Conservation (phyloP, 228 moss, liverwort and hornwort genomes). For the Sphagnum fallax region DNA sequence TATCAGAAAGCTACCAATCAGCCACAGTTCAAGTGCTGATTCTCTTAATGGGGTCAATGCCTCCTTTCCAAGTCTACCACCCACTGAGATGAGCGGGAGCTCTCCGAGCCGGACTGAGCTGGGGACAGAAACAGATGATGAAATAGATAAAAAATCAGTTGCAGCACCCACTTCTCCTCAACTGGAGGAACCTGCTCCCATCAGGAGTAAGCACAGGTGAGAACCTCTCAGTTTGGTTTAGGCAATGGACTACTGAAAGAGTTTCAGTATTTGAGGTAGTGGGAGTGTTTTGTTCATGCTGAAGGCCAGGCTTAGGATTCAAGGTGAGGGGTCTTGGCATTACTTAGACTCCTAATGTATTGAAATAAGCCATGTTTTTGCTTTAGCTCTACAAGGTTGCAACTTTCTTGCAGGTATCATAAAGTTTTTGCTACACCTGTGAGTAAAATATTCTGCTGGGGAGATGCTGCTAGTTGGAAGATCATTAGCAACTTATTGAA, state of each 20-base stretch:
- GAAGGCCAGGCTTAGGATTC: not conserved
- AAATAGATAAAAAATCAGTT: not conserved
- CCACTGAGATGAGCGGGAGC: not conserved
- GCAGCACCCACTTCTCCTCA: conserved; percentile 16
- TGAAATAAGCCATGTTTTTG: not conserved
- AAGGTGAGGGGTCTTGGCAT: not conserved
- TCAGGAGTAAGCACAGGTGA: conserved; percentile 39
- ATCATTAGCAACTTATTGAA: not conserved
- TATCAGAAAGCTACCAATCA: not conserved
- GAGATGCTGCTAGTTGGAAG: no score
- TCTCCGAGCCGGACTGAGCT: not conserved
- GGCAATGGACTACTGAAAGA: not conserved
- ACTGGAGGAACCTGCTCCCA: conserved; percentile 21
- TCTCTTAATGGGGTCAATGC: not conserved
- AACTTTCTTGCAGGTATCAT: not conserved
- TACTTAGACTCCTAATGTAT: not conserved
- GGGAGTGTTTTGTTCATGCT: not conserved
- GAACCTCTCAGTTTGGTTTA: not conserved
- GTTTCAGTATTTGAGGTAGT: not conserved
- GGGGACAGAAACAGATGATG: not conserved
- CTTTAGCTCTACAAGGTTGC: not conserved
- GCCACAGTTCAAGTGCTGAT: not conserved
- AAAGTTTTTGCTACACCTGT: not conserved
- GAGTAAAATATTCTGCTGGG: not conserved
- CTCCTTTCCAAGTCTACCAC: no score